Conservation (phyloP, 2,329 filamentous ascomycete genomes). For the Cladosporium sp. region DNA sequence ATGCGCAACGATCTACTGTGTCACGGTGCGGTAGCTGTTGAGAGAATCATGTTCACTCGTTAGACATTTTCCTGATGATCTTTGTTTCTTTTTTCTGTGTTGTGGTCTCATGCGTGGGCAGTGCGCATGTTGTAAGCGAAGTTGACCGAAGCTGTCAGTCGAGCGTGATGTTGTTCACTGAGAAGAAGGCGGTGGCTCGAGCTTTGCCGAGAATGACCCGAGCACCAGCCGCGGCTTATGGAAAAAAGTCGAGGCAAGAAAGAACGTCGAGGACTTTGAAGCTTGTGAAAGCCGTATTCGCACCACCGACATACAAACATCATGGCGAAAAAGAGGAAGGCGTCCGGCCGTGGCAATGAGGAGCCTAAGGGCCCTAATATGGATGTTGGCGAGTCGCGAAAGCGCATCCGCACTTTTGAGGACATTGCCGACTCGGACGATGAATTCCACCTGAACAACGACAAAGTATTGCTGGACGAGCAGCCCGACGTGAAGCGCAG, state of each 20-base stretch:
- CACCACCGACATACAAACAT: slow-evolving; percentile 7
- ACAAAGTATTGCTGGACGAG: slow-evolving; percentile 83
- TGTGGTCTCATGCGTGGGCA: no score
- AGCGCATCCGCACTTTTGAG: slow-evolving; percentile 61
- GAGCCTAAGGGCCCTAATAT: slow-evolving; percentile 17
- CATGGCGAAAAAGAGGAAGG: slow-evolving; percentile 23
- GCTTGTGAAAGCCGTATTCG: neutral
- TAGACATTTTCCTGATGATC: no score
- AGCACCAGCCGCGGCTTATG: slow-evolving; percentile 4
- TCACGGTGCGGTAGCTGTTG: neutral
- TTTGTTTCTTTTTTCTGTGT: no score
- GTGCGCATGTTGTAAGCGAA: no score
- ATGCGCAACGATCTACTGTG: slow-evolving; percentile 7
- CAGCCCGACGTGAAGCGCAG: slow-evolving; percentile 73
- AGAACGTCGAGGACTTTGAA: neutral
- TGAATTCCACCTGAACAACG: slow-evolving; percentile 82
- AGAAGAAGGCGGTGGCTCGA: neutral
- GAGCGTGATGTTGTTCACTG: no score
- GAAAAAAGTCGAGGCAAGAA: slow-evolving; percentile 5
- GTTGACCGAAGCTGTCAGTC: no score
- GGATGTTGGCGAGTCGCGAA: slow-evolving; percentile 42
- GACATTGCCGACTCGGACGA: slow-evolving; percentile 93
- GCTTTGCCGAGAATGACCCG: slow-evolving; percentile 1
- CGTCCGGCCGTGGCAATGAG: slow-evolving; percentile 1
- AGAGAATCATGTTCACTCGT: slow-evolving; percentile 6